These are phyloP conservation scores for Kappamyces sp. DNA, from an alignment of 192 early-diverging fungal species.

Conservation along the genomic window DNA sequence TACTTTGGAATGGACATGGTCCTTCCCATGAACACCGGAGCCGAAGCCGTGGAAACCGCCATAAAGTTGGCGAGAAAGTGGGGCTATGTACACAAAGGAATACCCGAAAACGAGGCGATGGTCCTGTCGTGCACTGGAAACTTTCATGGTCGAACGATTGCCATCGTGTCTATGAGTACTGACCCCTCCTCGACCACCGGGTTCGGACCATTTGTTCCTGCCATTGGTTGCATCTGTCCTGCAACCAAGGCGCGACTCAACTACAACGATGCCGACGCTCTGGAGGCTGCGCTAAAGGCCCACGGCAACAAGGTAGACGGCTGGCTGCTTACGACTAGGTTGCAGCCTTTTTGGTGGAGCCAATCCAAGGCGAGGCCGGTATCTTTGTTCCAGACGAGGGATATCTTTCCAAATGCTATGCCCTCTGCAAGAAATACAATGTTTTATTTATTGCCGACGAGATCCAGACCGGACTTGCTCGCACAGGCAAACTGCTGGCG, in stretches of 20 bases:
- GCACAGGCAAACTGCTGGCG: constrained; percentile 93
- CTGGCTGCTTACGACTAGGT: constrained; percentile 25
- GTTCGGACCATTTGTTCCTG: constrained; percentile 94
- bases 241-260: constrained; percentile 61
- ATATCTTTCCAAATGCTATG: constrained; percentile 80
- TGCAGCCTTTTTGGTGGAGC: constrained; percentile 95
- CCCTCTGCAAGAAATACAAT: constrained; percentile 95
- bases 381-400: constrained; percentile 92
- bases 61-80: constrained; percentile 97
- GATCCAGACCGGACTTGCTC: constrained; percentile 93
- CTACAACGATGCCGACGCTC: constrained; percentile 81
- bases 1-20: constrained; percentile 98
- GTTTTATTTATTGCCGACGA: constrained; percentile 98
- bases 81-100: constrained; percentile 83
- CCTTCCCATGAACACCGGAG: constrained; percentile 98
- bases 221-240: constrained; percentile 77
- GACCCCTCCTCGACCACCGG: constrained; percentile 75
- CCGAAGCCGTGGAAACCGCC: constrained; percentile 97
- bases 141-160: constrained; percentile 95
- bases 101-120: constrained; percentile 73
- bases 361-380: constrained; percentile 98
- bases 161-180: constrained; percentile 90
- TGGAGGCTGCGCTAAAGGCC: constrained; percentile 78
- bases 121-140: constrained; percentile 80
- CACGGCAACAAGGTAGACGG: constrained; percentile 55